phyloP scores from a whole-genome alignment of 2,329 filamentous ascomycete species.

The Didymella pinodella region DNA sequence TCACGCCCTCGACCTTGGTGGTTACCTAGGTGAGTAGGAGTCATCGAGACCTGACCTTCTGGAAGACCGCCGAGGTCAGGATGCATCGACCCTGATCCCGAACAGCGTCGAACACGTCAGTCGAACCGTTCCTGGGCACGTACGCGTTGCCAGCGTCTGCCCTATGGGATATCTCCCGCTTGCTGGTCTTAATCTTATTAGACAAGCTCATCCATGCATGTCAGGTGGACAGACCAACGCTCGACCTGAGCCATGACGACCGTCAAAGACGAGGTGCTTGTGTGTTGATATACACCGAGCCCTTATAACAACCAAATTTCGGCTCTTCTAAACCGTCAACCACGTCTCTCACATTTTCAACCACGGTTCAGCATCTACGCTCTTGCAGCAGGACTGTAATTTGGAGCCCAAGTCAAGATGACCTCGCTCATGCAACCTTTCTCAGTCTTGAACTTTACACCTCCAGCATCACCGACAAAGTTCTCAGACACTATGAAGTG shows the following conservation, averaged over 20 bases:
- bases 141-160: not conserved
- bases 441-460: constrained; percentile 1
- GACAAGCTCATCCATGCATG: constrained; percentile 16
- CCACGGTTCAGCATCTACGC: not conserved
- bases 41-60: not conserved
- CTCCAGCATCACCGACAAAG: not conserved
- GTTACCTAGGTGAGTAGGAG: not conserved
- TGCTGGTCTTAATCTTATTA: constrained; percentile 6
- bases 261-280: constrained; percentile 3
- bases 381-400: not conserved
- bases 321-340: not conserved
- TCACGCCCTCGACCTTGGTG: not conserved
- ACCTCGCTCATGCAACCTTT: constrained; percentile 1
- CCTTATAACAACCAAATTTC: not conserved
- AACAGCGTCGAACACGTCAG: not conserved
- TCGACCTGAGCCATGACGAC: constrained; percentile 4
- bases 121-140: not conserved
- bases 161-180: constrained; percentile 1
- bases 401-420: not conserved
- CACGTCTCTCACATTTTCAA: not conserved
- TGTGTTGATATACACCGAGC: constrained; percentile 1
- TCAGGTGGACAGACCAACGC: constrained; percentile 6
- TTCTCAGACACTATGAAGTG: constrained; percentile 2
- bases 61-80: not conserved
- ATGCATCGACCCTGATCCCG: not conserved